Base-by-base conservation (phyloP, 2,329 filamentous ascomycete genomes). In the Claviceps sorghi region DNA sequence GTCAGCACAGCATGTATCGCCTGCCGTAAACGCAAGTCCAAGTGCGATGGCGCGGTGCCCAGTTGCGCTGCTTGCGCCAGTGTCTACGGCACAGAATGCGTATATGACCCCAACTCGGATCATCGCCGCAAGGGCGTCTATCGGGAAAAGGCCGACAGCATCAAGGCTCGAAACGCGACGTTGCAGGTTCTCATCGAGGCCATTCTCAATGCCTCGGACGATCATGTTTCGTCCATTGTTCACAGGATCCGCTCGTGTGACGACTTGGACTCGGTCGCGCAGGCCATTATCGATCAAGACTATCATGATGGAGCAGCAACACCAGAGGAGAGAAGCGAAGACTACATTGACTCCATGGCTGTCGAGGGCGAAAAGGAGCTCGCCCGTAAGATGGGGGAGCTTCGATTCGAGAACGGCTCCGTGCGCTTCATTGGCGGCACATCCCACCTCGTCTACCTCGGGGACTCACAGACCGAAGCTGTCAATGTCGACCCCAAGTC, bases 51-150 rank as follows among this genome's bases (percentile, higher is more conserved):
- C 54, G 90, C 89, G 52, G 75, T 86, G 5, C 91, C 91, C 6
- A 90, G 87, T 60, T 97, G 93, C 65, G 91, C 91, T 8, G 91
- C 93, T n/a, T 98, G 93, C 69, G 82, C 87, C 56, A 95, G 89
- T 59, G 91, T 97, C 52, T 97, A 98, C 65, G 80, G 82, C 55
- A 93, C 87, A 55, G 82, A 86, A 70, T 96, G 93, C 66, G 77
- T 96, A 58, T 97, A 97, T 73, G 91, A 97, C 64, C 91, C 90
- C 3, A 94, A 90, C 64, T 95, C 90, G 54, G 93, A 98, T 66
- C 90, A 96, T 66, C 85, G 93, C 49, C 84, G 93, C 49, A 97
- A 97, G 67, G 93, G 93, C 55, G 93, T 97, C 48, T 97, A 97
- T 67, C 90, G 91, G 63, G 89, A 95, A 68, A 93, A 95, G 67